Conservation (phyloP, 2,329 filamentous ascomycete genomes). For the Coniella vitis region DNA sequence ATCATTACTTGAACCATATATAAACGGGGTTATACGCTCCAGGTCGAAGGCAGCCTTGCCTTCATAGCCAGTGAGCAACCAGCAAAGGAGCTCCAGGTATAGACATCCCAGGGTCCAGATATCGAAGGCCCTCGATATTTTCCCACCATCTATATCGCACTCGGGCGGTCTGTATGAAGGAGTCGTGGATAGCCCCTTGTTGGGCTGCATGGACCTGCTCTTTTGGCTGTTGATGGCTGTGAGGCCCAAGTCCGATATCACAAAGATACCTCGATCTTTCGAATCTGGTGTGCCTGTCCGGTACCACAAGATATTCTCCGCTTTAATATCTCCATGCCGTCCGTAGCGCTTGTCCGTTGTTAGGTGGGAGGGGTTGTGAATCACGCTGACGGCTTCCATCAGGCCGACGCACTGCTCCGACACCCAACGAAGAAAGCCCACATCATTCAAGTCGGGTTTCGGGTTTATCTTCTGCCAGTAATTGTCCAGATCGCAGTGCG, state of each 20-base stretch:
- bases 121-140: slow-evolving; percentile 17
- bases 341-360: background rate
- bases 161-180: slow-evolving; percentile 13
- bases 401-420: slow-evolving; percentile 3
- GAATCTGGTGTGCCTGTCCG: background rate
- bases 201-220: slow-evolving; percentile 8
- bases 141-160: background rate
- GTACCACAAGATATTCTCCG: slow-evolving; percentile 20
- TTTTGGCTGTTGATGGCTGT: slow-evolving; percentile 6
- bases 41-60: background rate
- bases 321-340: slow-evolving; percentile 20
- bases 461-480: background rate
- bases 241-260: slow-evolving; percentile 12
- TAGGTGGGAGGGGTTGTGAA: slow-evolving; percentile 4
- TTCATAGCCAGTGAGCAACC: slow-evolving; percentile 18
- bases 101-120: slow-evolving; percentile 27
- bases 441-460: background rate
- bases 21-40: background rate
- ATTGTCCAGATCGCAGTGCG: background rate
- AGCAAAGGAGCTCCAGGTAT: slow-evolving; percentile 23
- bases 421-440: background rate
- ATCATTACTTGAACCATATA: background rate
- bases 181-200: background rate
- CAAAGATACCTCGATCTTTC: slow-evolving; percentile 5
- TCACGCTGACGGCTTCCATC: slow-evolving; percentile 3